A percentile compares a stretch with the other conserved stretches of the same genome.
phyloP scores from a whole-genome alignment of 805 yeast genomes.

The Teunomyces cretensis region DNA sequence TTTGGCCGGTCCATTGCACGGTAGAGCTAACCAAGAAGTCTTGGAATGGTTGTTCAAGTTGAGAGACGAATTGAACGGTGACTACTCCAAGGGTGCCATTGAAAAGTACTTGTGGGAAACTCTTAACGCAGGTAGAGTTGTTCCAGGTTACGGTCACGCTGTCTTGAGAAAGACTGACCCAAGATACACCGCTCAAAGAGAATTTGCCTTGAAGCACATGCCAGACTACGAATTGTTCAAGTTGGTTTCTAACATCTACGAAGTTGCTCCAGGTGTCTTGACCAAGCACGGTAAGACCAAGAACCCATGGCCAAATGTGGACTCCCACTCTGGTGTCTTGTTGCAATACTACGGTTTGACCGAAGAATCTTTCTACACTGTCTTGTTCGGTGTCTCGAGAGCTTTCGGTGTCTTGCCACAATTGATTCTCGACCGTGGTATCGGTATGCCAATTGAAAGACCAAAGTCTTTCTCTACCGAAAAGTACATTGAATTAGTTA shows the following conservation, averaged over 20 bases:
- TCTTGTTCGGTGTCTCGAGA: slow-evolving; percentile 79
- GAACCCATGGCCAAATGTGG: slow-evolving; percentile 86
- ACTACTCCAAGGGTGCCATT: slow-evolving; percentile 50
- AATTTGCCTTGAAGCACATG: slow-evolving; percentile 63
- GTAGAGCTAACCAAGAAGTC: slow-evolving; percentile 84
- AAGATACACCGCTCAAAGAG: slow-evolving; percentile 71
- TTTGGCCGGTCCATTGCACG: slow-evolving; percentile 84
- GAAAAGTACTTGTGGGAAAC: slow-evolving; percentile 70
- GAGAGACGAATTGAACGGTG: slow-evolving; percentile 66
- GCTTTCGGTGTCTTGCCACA: slow-evolving; percentile 79
- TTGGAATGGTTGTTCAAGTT: slow-evolving; percentile 69
- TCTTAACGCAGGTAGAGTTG: slow-evolving; percentile 71
- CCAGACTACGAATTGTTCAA: slow-evolving; percentile 62
- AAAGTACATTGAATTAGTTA: slow-evolving; percentile 82
- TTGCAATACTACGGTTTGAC: slow-evolving; percentile 78
- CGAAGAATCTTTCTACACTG: slow-evolving; percentile 75
- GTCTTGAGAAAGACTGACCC: slow-evolving; percentile 84
- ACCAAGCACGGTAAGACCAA: slow-evolving; percentile 80
- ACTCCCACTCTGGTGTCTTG: slow-evolving; percentile 74
- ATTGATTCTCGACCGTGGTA: slow-evolving; percentile 73
- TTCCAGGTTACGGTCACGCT: slow-evolving; percentile 90
- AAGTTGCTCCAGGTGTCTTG: slow-evolving; percentile 73
- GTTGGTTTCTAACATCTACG: slow-evolving; percentile 63
- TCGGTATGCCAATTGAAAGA: slow-evolving; percentile 79
- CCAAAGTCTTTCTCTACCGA: slow-evolving; percentile 58